Evolutionary conservation across 352 stramenopile species (phyloP), one percentile per base, ranked within the genome.

Genomic region (Globisporangium cederbergense): DNA sequence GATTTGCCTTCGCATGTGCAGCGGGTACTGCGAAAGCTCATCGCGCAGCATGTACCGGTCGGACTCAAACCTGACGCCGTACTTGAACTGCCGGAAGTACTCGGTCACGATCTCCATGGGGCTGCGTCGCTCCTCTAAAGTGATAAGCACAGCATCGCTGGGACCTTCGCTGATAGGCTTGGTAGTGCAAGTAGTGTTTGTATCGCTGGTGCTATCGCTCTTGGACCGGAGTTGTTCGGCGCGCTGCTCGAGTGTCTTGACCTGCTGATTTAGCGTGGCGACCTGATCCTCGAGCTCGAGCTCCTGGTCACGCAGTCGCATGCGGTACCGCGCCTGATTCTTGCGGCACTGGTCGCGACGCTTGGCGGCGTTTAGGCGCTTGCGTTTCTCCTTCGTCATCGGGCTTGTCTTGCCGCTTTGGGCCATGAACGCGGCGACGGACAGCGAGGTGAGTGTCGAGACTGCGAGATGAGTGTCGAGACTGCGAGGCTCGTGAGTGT

Each of bases 281-380:
- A 79, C 64, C 0, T 43, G 68, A 0, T 52, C 7, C 49, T 74
- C 67, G 11, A 79, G 55, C 9, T 56, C 32, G 18, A 68, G 36
- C 47, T 42, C 60, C 20, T 66, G 63, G 14, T 36, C 40, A 4
- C 66, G 60, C 38, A 76, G 65, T 28, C 71, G 76, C 40, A 60
- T 66, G 30, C 74, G 63, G 62, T 79, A 79, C 28, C 65, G 43
- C n/a, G 73, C 67, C 18, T 79, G 70, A 54, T 77, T 77, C 20
- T 49, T 47, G 5, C 73, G 70, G 32, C 73, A 77, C 50, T 77
- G 73, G 45, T 77, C 63, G 46, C 67, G 70, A n/a, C 70, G 61
- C 7, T 58, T 64, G 2, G 71, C 50, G 0, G 74, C 76, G 38
- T 75, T 74, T 50, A 70, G 58, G 11, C 67, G 70, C 25, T 70